Percentiles rank a stretch among this genome's conserved stretches.
phyloP scores from a whole-genome alignment of 169 alveolate species.

The Babesia ovata region DNA sequence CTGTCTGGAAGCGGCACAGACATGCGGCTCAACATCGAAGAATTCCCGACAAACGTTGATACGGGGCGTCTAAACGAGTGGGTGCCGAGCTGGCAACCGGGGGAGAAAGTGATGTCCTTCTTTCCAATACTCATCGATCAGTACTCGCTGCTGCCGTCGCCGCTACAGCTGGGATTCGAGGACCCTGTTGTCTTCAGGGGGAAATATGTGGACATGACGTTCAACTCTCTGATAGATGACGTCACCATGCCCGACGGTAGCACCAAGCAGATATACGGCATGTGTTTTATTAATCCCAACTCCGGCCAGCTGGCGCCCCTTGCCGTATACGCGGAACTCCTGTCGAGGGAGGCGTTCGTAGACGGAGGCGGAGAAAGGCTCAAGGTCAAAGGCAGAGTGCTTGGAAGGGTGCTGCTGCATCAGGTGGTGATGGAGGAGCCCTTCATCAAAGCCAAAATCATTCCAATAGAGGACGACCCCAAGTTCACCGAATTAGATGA shows the following conservation, averaged over 20 bases:
- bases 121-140: slow-evolving; percentile 78
- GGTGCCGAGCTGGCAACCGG: slow-evolving; percentile 70
- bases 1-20: slow-evolving; percentile 55
- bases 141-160: slow-evolving; percentile 77
- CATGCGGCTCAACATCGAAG: slow-evolving; percentile 43
- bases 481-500: slow-evolving; percentile 69
- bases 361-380: slow-evolving; percentile 66
- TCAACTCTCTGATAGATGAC: slow-evolving; percentile 68
- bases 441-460: slow-evolving; percentile 73
- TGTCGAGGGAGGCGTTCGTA: slow-evolving; percentile 67
- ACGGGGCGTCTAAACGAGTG: slow-evolving; percentile 79
- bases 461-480: slow-evolving; percentile 77
- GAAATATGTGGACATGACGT: slow-evolving; percentile 75
- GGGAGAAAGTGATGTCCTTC: slow-evolving; percentile 73
- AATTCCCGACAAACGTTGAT: slow-evolving; percentile 57
- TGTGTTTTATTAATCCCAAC: slow-evolving; percentile 78
- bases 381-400: slow-evolving; percentile 73
- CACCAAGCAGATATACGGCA: slow-evolving; percentile 69
- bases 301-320: slow-evolving; percentile 80
- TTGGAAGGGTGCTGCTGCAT: slow-evolving; percentile 74
- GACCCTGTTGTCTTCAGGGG: slow-evolving; percentile 77
- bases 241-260: slow-evolving; percentile 9
- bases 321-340: slow-evolving; percentile 78
- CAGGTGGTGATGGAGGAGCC: slow-evolving; percentile 78
- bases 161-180: slow-evolving; percentile 80